Percentiles rank a stretch among this genome's conserved stretches.
phyloP scores from a whole-genome alignment of 139 green algal genomes.

The Mesostigma viride region DNA sequence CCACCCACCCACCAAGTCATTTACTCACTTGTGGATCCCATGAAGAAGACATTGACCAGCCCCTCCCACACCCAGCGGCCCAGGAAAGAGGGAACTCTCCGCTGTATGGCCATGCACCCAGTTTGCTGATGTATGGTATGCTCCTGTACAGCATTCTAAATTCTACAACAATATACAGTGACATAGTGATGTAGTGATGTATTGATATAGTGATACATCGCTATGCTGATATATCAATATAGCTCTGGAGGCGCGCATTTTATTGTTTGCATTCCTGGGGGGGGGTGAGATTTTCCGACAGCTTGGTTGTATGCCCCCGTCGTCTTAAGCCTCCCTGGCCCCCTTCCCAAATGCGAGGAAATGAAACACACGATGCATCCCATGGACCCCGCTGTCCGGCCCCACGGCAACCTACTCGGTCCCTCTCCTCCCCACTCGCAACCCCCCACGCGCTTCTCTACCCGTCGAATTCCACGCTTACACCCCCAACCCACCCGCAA shows the following conservation, averaged over 20 bases:
- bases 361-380: background rate
- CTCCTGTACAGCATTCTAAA: background rate
- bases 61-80: no score
- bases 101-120: background rate
- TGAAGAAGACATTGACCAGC: no score
- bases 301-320: background rate
- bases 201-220: no score
- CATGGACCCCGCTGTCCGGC: background rate
- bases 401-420: background rate
- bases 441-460: background rate
- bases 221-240: no score
- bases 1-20: no score
- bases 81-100: background rate
- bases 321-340: background rate
- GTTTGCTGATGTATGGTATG: background rate
- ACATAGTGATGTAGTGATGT: no score
- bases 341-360: background rate
- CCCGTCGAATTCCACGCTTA: background rate
- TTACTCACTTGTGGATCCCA: no score
- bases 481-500: no score
- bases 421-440: background rate
- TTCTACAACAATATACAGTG: background rate
- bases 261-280: constrained; percentile 2
- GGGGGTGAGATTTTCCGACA: background rate
- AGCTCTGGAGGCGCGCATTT: background rate